Base-by-base conservation (phyloP, 2,329 filamentous ascomycete species). In the Penicillium sp. region DNA sequence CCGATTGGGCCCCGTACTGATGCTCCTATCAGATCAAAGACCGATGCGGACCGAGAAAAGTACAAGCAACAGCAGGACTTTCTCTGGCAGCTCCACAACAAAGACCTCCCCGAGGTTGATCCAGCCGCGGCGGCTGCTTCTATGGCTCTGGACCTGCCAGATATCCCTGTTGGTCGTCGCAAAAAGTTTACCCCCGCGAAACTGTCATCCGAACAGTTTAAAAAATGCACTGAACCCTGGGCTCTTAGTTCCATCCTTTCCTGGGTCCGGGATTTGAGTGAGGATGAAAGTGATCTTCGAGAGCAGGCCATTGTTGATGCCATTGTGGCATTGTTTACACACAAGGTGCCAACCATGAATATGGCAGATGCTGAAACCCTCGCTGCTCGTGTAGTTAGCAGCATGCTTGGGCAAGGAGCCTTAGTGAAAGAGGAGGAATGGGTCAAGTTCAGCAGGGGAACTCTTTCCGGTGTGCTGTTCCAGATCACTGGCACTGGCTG, bases 301-400 rank as follows among this genome's bases (percentile, higher is more conserved):
- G 86, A 90, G 69, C 90, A 91, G 68, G 88, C 90, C 1, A 87
- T 99, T 51, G 88, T 91, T 57, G 93, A 98, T 64, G 93, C 91
- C 2, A 82, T 99, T 43, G 87, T 96, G 43, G 90, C 88, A 29
- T 80, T 99, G 7, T 98, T 99, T 73, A 96, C 91, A 1, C 85
- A 90, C 75, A 98, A 97, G 74, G 92, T 99, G 0, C 93, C 95
- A 0, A 99, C 92, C 0, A 97, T 99, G 91, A 98, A 99, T 67
- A 93, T 95, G 43, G 93, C 93, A 6, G 96, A 99, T 79, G 95
- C 95, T 0, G 95, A 99, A 72, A 89, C 88, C 1, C 80, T 99
- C 51, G 91, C 90, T 60, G 84, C 85, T 57, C 86, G 86, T 41
- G 90, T 96, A 0, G 87, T 96, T 2, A 81, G 86, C 53, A 85